Base-by-base conservation (phyloP, 148 eudicot genomes). In the Rhododendron molle region DNA sequence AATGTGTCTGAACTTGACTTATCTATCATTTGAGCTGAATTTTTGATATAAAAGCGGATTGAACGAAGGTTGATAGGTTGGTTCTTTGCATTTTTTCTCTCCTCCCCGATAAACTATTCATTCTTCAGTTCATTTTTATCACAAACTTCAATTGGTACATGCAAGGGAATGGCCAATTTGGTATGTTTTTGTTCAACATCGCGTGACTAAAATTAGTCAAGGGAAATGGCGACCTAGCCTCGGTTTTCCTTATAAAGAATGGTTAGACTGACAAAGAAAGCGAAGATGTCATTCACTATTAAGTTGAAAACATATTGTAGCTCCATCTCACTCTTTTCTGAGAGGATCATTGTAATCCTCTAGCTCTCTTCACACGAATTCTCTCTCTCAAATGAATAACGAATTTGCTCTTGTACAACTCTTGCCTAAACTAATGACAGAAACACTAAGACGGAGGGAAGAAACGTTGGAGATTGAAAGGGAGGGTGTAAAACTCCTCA, bases 401-500 rank as follows among this genome's bases (percentile, higher is more conserved):
- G 52, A 84, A 46, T 78, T n/a, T 60, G 40, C 49, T 28, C 86
- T 54, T 58, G 13, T 30, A 30, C 76, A 84, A 43, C 50, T 50
- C 40, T 52, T 32, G 40, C 6, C 71, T 23, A 1, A 5, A 32
- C 44, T 7, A 32, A 49, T 52, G 16, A 43, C 16, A 23, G n/a
- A 67, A 4, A 23, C 82, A 20, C 92, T 85, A 97, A 50, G 98
- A 94, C 65, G 99, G 99, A 87, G 99, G 99, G 88, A 97, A 97
- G 82, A 95, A 95, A 11, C 96, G 94, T 89, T 97, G 93, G 69
- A 97, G 95, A 88, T 97, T 97, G 87, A 97, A 97, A 82, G 99
- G 99, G 43, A 97, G 94, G 38, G 96, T 94, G 91, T 97, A 97
- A 87, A 95, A 97, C 89, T 97, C 98, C 87, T 95, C 99, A 72